Evolutionary conservation across 306 rosid species (phyloP), one percentile per base, ranked within the genome.

Genomic region (Acacia melanoxylon): DNA sequence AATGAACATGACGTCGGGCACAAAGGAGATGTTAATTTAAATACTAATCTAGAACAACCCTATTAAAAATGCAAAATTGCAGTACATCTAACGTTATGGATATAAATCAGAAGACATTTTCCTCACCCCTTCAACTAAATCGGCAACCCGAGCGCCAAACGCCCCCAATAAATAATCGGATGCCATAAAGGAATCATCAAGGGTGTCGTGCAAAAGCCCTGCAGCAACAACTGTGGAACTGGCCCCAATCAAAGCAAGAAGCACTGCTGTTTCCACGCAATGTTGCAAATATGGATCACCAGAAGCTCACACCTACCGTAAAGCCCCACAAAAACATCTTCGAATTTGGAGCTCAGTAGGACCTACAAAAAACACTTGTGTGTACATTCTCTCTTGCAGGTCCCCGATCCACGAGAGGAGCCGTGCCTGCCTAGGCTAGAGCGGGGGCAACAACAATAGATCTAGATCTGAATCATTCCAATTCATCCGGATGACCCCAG

Each of bases 201-300:
- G 92, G 16, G 98, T 89, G 83, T 96, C 99, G 74, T 93, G 99
- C 83, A 96, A 89, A 69, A 96, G 99, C 87, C 99, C 99, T 20
- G 97, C 98, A 72, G 98, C 98, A 84, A 96, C 97, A 44, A 96
- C 92, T 31, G 97, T 90, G 0, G 97, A 88, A 92, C 91, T 92
- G 27, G 97, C 97, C 68, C 98, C 99, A 31, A 96, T 90, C 86
- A 89, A 77, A 19, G 99, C 99, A 13, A 96, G 97, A 85, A 92
- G 80, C 87, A 89, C 92, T 66, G 99, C 98, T 1, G 99, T 96
- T 82, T 96, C 98, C 79, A 96, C 88, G 83, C 99, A 96, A 89
- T 96, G 99, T 78, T 86, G 92, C 92, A 96, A 86, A 88, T 96
- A 96, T 0, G 94, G 99, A 90, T 92, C 97, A 11, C 99, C 99